Evolutionary conservation across 768 basidiomycete genomes (phyloP).

Genomic region (Lentinula edodes): DNA sequence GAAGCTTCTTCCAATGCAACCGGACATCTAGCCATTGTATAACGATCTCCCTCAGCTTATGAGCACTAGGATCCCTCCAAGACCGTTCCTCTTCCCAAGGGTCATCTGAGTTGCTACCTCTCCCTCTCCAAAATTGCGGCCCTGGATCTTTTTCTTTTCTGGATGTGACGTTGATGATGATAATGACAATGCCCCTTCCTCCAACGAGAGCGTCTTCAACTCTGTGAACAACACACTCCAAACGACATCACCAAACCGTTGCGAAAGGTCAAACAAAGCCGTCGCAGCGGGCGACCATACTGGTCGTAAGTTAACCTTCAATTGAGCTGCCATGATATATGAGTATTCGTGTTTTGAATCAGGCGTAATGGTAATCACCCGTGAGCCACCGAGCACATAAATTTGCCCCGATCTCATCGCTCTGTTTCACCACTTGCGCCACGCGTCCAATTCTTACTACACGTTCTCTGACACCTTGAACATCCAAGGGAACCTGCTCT

Average conservation of each 20-base stretch:
- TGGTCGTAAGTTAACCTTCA: slow-evolving; percentile 91
- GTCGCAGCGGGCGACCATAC: slow-evolving; percentile 80
- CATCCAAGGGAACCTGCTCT: slow-evolving; percentile 75
- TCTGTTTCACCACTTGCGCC: slow-evolving; percentile 51
- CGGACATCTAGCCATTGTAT: slow-evolving; percentile 39
- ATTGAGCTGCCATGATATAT: slow-evolving; percentile 50
- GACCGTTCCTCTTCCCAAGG: slow-evolving; percentile 67
- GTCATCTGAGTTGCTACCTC: slow-evolving; percentile 14
- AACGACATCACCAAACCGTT: slow-evolving; percentile 60
- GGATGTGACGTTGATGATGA: background rate
- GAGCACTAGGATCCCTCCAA: slow-evolving; percentile 73
- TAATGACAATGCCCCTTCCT: slow-evolving; percentile 3
- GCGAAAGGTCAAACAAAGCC: slow-evolving; percentile 49
- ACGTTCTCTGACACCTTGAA: slow-evolving; percentile 80
- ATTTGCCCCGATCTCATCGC: slow-evolving; percentile 53
- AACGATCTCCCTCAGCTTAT: slow-evolving; percentile 48
- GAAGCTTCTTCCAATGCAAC: background rate
- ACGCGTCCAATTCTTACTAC: slow-evolving; percentile 73
- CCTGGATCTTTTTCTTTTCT: slow-evolving; percentile 11
- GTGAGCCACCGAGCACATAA: slow-evolving; percentile 69
- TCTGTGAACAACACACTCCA: slow-evolving; percentile 72
- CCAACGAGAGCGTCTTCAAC: slow-evolving; percentile 32
- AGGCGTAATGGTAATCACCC: slow-evolving; percentile 35
- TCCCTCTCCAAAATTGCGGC: background rate
- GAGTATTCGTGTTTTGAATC: background rate